Conservation (phyloP, 768 basidiomycete species). For the Auriscalpium vulgare region DNA sequence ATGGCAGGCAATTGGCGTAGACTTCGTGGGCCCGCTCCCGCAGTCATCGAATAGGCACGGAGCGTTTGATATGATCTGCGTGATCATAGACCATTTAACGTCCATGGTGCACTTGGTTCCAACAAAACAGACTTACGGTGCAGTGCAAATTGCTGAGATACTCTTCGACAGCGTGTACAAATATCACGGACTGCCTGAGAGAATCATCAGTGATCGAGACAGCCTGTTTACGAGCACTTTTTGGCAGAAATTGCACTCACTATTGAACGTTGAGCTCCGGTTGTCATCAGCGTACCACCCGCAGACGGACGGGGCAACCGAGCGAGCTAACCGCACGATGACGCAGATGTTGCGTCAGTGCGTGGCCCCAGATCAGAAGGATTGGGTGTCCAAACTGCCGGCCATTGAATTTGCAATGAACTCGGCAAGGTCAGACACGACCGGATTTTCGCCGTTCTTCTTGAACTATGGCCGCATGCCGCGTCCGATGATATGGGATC, state of each 20-base stretch:
- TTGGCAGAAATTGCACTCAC: slow-evolving; percentile 29
- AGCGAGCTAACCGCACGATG: slow-evolving; percentile 27
- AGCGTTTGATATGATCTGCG: slow-evolving; percentile 18
- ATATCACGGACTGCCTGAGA: slow-evolving; percentile 29
- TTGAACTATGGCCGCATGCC: slow-evolving; percentile 26
- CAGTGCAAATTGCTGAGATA: slow-evolving; percentile 27
- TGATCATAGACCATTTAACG: slow-evolving; percentile 12
- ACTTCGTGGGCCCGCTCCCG: slow-evolving; percentile 17
- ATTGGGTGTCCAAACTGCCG: slow-evolving; percentile 25
- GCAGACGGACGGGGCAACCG: slow-evolving; percentile 32
- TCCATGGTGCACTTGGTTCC: slow-evolving; percentile 22
- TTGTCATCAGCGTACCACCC: slow-evolving; percentile 38
- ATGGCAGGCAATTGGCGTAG: slow-evolving; percentile 15
- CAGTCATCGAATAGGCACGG: slow-evolving; percentile 11
- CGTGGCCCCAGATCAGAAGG: slow-evolving; percentile 22
- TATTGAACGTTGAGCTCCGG: slow-evolving; percentile 22
- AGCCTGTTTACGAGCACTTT: slow-evolving; percentile 35
- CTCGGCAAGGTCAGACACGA: slow-evolving; percentile 23
- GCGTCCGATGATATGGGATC: slow-evolving; percentile 23
- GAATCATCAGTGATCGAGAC: slow-evolving; percentile 35
- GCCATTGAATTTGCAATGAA: slow-evolving; percentile 16
- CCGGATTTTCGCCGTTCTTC: slow-evolving; percentile 30
- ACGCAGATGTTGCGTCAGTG: slow-evolving; percentile 24
- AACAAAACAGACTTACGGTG: slow-evolving; percentile 21
- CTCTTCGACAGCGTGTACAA: slow-evolving; percentile 29